These are phyloP conservation scores for Bauhinia variegata DNA, from an alignment of 306 rosid species.

Conservation along the genomic window DNA sequence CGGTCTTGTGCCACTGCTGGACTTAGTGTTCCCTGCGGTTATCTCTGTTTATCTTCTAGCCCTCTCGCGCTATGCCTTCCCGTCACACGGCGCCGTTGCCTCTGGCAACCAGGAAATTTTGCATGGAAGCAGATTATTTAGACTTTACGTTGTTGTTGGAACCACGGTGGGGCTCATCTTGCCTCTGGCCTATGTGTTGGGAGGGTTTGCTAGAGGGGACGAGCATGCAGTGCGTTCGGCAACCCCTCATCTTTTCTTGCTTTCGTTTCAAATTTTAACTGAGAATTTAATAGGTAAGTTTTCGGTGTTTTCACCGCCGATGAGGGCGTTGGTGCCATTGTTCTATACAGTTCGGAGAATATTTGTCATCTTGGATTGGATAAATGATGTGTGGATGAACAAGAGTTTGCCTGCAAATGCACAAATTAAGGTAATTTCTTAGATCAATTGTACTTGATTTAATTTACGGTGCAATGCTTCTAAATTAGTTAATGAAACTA, in stretches of 20 bases:
- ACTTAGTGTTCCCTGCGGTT: slow-evolving; percentile 66
- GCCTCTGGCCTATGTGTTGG: slow-evolving; percentile 80
- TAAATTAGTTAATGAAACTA: too few species aligned
- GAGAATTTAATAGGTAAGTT: slow-evolving; percentile 75
- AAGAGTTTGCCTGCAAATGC: slow-evolving; percentile 72
- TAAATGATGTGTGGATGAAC: slow-evolving; percentile 66
- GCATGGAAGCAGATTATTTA: slow-evolving; percentile 54
- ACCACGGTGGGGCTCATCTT: slow-evolving; percentile 72
- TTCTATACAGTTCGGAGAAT: slow-evolving; percentile 71
- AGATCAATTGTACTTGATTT: too few species aligned
- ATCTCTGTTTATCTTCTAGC: slow-evolving; percentile 64
- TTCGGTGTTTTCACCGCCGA: slow-evolving; percentile 78
- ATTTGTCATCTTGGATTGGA: slow-evolving; percentile 81
- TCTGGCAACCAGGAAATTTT: slow-evolving; percentile 48
- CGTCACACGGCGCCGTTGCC: slow-evolving; percentile 32
- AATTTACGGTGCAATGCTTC: too few species aligned
- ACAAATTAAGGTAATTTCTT: slow-evolving; percentile 44
- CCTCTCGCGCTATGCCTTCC: slow-evolving; percentile 68
- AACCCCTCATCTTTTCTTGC: slow-evolving; percentile 75
- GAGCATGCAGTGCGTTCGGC: slow-evolving; percentile 82
- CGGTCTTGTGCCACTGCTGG: slow-evolving; percentile 77
- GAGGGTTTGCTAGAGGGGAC: slow-evolving; percentile 89
- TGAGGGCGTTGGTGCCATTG: slow-evolving; percentile 77
- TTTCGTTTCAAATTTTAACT: slow-evolving; percentile 73
- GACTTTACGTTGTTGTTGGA: slow-evolving; percentile 67